Evolutionary conservation across 495 filamentous ascomycete genomes (phyloP).

Genomic region (Saxispiralis lemnorum): DNA sequence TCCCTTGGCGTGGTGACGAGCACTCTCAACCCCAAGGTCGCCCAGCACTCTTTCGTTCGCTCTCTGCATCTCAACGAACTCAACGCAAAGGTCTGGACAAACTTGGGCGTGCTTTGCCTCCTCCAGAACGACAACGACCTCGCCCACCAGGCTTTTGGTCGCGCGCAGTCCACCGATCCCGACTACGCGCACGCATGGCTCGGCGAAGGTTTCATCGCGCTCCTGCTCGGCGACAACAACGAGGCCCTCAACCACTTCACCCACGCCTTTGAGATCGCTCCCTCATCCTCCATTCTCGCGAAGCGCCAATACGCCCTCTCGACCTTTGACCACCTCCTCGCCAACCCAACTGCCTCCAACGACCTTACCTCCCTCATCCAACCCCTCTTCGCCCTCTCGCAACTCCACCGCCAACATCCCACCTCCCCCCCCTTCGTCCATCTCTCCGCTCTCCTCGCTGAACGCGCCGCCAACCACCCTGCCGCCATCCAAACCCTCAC

Average conservation of each 20-base stretch:
- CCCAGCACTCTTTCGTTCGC: constrained; percentile 88
- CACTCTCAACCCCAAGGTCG: constrained; percentile 63
- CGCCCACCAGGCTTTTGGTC: constrained; percentile 73
- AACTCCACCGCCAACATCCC: constrained; percentile 51
- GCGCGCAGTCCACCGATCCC: constrained; percentile 83
- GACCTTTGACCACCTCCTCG: constrained; percentile 58
- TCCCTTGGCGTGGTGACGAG: constrained; percentile 80
- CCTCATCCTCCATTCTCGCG: constrained; percentile 48
- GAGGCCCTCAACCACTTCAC: constrained; percentile 75
- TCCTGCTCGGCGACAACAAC: constrained; percentile 47
- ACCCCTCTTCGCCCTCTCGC: constrained; percentile 75
- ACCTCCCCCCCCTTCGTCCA: constrained; percentile 54
- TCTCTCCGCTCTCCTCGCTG: constrained; percentile 61
- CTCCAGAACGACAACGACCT: constrained; percentile 65
- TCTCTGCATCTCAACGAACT: constrained; percentile 81
- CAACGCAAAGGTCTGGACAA: constrained; percentile 72
- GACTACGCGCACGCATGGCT: constrained; percentile 87
- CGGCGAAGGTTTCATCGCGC: constrained; percentile 73
- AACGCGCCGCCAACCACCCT: constrained; percentile 50
- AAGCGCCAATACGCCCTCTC: constrained; percentile 62
- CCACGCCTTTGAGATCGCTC: constrained; percentile 88
- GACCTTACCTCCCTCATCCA: constrained; percentile 46
- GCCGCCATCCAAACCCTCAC: constrained; percentile 49
- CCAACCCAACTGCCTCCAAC: constrained; percentile 35
- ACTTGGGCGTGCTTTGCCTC: constrained; percentile 71